Conservation (phyloP, 768 basidiomycete genomes). For the Russula abietina region DNA sequence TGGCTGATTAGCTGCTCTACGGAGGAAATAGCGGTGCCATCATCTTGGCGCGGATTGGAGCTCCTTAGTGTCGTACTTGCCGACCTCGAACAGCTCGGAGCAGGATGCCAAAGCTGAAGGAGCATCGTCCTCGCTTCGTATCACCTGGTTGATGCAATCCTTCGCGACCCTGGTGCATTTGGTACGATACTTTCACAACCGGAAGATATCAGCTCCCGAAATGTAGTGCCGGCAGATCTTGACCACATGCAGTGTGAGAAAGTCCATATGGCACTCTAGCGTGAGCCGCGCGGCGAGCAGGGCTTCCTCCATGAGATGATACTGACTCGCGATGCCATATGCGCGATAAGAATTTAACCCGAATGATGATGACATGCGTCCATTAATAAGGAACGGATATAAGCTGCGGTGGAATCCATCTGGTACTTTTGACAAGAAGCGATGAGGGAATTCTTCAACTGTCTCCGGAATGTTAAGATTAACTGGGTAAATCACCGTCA, state of each 20-base stretch:
- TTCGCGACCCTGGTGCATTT: neutral
- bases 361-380: neutral
- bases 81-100: neutral
- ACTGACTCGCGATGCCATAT: slow-evolving; percentile 10
- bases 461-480: neutral
- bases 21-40: slow-evolving; percentile 11
- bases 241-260: neutral
- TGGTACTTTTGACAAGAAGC: slow-evolving; percentile 15
- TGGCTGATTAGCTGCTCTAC: neutral
- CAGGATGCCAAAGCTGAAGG: too few species aligned
- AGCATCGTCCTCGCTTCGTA: too few species aligned
- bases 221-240: slow-evolving; percentile 2
- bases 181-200: neutral
- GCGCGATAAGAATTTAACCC: neutral
- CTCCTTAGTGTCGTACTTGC: neutral
- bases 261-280: neutral
- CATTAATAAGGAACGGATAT: neutral
- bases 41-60: slow-evolving; percentile 8
- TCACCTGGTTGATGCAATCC: too few species aligned
- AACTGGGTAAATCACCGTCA: slow-evolving; percentile 4
- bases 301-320: slow-evolving; percentile 7
- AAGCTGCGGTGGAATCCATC: neutral
- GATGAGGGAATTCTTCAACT: slow-evolving; percentile 1
- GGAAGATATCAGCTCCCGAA: neutral
- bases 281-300: slow-evolving; percentile 1